A percentile compares a stretch with the other conserved stretches of the same genome.
phyloP scores from a whole-genome alignment of 2,329 filamentous ascomycete species.

The Ilyonectria sp. region DNA sequence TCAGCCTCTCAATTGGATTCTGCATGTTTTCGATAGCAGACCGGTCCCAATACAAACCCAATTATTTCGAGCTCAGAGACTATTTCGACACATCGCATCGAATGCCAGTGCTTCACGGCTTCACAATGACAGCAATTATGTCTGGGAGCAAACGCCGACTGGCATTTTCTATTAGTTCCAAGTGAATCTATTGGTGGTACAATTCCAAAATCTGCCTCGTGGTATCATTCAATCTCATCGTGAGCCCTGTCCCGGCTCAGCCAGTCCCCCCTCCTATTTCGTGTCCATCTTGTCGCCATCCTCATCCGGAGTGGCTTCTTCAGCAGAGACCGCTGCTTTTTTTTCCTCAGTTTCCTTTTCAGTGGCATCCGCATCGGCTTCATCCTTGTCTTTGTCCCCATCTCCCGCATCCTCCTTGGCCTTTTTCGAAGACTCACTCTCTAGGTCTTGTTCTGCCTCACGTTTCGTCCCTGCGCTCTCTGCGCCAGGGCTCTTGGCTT shows the following conservation, averaged over 20 bases:
- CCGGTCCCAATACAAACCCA: too few species aligned
- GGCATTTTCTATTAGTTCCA: constrained; percentile 18
- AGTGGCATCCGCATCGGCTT: constrained; percentile 12
- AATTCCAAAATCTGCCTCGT: constrained; percentile 22
- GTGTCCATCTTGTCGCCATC: constrained; percentile 46
- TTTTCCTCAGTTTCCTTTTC: constrained; percentile 25
- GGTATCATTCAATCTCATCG: constrained; percentile 36
- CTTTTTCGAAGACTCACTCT: constrained; percentile 62
- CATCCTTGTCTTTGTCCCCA: constrained; percentile 31
- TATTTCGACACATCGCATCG: background rate
- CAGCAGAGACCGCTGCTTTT: constrained; percentile 27
- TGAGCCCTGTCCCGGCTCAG: constrained; percentile 16
- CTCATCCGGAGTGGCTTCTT: constrained; percentile 42
- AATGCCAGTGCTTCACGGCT: background rate
- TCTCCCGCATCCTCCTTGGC: constrained; percentile 60
- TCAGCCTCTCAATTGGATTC: background rate
- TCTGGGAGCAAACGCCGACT: constrained; percentile 1
- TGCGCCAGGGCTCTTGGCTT: constrained; percentile 48
- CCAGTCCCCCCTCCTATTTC: constrained; percentile 34
- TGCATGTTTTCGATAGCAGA: too few species aligned
- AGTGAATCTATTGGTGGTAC: constrained; percentile 27
- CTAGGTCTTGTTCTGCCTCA: constrained; percentile 66
- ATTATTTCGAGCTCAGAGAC: too few species aligned
- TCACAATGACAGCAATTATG: background rate
- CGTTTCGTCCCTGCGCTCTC: constrained; percentile 66